phyloP scores from a whole-genome alignment of 768 basidiomycete genomes.

The Boletus coccyginus region DNA sequence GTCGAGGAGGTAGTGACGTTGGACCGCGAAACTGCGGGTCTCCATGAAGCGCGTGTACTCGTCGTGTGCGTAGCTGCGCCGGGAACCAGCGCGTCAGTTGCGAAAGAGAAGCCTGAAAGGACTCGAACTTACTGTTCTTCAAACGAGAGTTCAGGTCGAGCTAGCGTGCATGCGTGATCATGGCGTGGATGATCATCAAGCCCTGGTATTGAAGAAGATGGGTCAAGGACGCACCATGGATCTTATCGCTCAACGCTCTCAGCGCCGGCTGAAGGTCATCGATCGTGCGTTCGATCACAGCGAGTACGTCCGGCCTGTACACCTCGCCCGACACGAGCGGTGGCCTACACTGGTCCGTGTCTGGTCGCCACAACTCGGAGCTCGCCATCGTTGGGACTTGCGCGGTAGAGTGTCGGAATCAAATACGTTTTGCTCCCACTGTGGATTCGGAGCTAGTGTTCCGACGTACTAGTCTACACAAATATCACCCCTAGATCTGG shows the following conservation, averaged over 20 bases:
- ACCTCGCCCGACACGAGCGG: slow-evolving; percentile 25
- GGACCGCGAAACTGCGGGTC: slow-evolving; percentile 62
- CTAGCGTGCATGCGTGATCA: slow-evolving; percentile 31
- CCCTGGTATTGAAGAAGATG: neutral
- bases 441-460: neutral
- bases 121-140: slow-evolving; percentile 54
- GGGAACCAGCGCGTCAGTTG: too few relatives aligned
- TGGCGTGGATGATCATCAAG: neutral
- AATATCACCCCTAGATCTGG: slow-evolving; percentile 3
- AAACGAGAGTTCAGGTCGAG: slow-evolving; percentile 66
- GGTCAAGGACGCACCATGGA: slow-evolving; percentile 49
- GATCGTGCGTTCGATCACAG: slow-evolving; percentile 58
- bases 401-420: neutral
- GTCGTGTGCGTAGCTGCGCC: slow-evolving; percentile 56
- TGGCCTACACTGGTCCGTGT: neutral
- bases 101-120: too few relatives aligned
- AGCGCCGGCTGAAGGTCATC: slow-evolving; percentile 51
- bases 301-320: slow-evolving; percentile 56
- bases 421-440: too few relatives aligned
- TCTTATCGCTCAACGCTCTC: slow-evolving; percentile 62
- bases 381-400: neutral
- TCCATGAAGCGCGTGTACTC: slow-evolving; percentile 64
- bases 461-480: slow-evolving; percentile 4
- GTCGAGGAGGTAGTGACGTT: slow-evolving; percentile 55
- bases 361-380: slow-evolving; percentile 2